Evolutionary conservation across 257 asterid genomes (phyloP).

Genomic region (Forsythia suspensa): DNA sequence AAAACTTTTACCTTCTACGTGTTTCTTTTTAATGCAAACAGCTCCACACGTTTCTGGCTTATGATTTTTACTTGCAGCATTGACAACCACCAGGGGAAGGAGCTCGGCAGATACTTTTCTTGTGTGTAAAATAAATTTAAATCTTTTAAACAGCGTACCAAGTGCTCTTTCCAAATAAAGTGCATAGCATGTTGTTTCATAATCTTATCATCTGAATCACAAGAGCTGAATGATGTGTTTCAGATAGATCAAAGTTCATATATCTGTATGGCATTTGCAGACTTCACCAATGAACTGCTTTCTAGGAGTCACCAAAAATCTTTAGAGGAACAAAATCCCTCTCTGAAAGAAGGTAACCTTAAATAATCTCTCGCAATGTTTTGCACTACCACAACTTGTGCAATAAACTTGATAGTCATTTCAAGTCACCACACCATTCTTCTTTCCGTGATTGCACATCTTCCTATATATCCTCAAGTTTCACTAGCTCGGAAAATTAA

Average conservation of each 20-base stretch:
- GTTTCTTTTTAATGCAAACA: neutral
- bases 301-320: constrained; percentile 44
- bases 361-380: constrained; percentile 49
- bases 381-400: constrained; percentile 32
- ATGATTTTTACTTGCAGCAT: neutral
- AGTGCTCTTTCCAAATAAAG: neutral
- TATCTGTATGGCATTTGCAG: neutral
- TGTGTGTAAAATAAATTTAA: too few relatives aligned
- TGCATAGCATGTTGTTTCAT: neutral
- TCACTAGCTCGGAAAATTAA: constrained; percentile 49
- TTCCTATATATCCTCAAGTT: constrained; percentile 42
- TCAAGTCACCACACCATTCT: too few relatives aligned
- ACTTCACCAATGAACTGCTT: neutral
- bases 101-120: neutral
- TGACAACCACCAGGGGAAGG: neutral
- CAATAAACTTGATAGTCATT: neutral
- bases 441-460: constrained; percentile 36
- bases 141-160: neutral
- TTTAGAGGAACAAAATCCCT: constrained; percentile 52
- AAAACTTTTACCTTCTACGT: neutral
- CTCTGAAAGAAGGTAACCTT: constrained; percentile 53
- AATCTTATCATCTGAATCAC: neutral
- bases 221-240: neutral
- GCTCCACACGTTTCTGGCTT: neutral
- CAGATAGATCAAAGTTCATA: neutral